phyloP scores from a whole-genome alignment of 345 rosid genomes.

The Salix dunnii region DNA sequence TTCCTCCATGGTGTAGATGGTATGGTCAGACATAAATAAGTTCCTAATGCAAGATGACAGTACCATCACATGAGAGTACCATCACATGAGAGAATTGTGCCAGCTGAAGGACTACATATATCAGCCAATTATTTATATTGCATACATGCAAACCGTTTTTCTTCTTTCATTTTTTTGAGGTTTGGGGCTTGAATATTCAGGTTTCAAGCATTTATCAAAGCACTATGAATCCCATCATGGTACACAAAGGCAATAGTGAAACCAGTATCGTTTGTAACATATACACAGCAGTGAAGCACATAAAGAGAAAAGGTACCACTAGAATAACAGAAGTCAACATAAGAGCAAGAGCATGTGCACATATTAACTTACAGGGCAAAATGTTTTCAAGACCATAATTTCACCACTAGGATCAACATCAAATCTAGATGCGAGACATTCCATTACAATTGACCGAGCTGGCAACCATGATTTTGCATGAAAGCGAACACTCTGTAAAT shows the following conservation, averaged over 20 bases:
- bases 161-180: neutral
- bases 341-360: neutral
- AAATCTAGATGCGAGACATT: constrained; percentile 62
- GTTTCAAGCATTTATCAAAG: neutral
- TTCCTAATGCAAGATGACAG: neutral
- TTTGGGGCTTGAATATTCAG: neutral
- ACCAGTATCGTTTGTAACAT: neutral
- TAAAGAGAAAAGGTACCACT: neutral
- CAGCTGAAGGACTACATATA: neutral
- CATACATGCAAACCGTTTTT: neutral
- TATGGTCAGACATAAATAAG: neutral
- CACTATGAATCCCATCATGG: neutral
- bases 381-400: constrained; percentile 60
- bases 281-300: neutral
- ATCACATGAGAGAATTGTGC: neutral
- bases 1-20: neutral
- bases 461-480: constrained; percentile 88
- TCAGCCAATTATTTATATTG: neutral
- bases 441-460: constrained; percentile 74
- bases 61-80: neutral
- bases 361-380: constrained; percentile 69
- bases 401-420: constrained; percentile 73
- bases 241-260: neutral
- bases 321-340: neutral
- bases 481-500: constrained; percentile 58